Base-by-base conservation (phyloP, 768 basidiomycete genomes). In the Lentinula boryana region DNA sequence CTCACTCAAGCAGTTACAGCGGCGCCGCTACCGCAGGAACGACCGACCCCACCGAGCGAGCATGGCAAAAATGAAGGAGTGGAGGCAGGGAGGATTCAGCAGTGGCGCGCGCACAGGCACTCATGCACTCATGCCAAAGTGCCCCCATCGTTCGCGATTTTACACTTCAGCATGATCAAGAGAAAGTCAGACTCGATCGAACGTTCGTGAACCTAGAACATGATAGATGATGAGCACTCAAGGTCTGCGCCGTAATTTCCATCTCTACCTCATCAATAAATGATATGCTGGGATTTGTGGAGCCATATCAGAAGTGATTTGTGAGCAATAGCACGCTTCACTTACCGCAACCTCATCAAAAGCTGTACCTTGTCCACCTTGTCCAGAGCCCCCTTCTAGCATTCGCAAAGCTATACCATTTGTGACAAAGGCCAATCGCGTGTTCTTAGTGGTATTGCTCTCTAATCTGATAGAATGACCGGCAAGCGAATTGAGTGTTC, bases 131-230 rank as follows among this genome's bases (percentile, higher is more conserved):
- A n/a, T n/a, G n/a, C n/a, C n/a, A n/a, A n/a, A n/a, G n/a, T n/a
- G n/a, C n/a, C n/a, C n/a, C n/a, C n/a, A n/a, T n/a, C n/a, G n/a
- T n/a, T n/a, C n/a, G n/a, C n/a, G n/a, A n/a, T n/a, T n/a, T n/a
- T n/a, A n/a, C n/a, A 87, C 72, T 93, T 94, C 57, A 99, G 79
- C 5, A 98, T 93, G 65, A 98, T 93, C 35, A 99, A 78, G 35
- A 99, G 81, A 75, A 99, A 99, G 72, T 98, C 96, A 0, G 93
- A 95, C 69, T 99, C 96, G 65, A 99, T 97, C 6, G 88, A 93
- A 21, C 96, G 87, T 76, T 99, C 96, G 68, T 99, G 96, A 51
- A 97, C 93, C 87, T 89, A 64, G 32, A 12, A 48, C 21, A n/a
- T 13, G n/a, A 33, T 61, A 32, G 15, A 50, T 3, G 60, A 31